These are phyloP conservation scores for Paracoccidioides lutzii DNA, from an alignment of 2,329 filamentous ascomycete genomes.

Conservation along the genomic window DNA sequence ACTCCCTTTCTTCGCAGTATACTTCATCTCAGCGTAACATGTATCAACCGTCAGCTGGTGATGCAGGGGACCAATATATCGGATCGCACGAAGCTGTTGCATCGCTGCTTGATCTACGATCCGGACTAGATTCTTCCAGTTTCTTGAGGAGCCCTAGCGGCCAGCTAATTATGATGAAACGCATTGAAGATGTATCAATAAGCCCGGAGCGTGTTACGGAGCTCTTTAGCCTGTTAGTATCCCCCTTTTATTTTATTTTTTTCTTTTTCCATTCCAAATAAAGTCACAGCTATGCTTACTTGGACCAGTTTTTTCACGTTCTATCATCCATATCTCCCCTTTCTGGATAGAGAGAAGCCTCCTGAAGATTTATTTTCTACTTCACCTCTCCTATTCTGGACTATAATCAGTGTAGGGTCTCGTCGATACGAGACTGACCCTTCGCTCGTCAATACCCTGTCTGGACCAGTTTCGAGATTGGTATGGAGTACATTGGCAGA, in stretches of 20 bases:
- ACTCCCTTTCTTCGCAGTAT: constrained; percentile 18
- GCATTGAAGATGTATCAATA: constrained; percentile 40
- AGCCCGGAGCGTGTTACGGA: constrained; percentile 32
- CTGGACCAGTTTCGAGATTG: constrained; percentile 43
- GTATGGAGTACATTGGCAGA: constrained; percentile 50
- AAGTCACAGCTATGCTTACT: background rate
- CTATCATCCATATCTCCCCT: constrained; percentile 52
- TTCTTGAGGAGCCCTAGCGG: constrained; percentile 38
- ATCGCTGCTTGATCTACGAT: constrained; percentile 37
- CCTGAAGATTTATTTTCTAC: constrained; percentile 46
- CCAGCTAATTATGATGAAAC: constrained; percentile 32
- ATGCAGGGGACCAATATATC: constrained; percentile 30
- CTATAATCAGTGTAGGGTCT: constrained; percentile 49
- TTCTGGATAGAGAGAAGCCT: constrained; percentile 43
- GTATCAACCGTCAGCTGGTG: constrained; percentile 17
- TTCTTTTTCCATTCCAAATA: background rate
- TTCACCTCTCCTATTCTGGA: constrained; percentile 56
- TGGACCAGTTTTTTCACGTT: constrained; percentile 45
- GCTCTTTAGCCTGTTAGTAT: constrained; percentile 33
- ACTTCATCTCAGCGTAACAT: constrained; percentile 3
- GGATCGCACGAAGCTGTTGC: constrained; percentile 39
- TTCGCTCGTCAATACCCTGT: constrained; percentile 39
- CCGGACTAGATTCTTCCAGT: constrained; percentile 31
- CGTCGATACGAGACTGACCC: constrained; percentile 46
- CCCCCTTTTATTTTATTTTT: background rate